These are phyloP conservation scores for Aphanocladium album DNA, from an alignment of 2,329 filamentous ascomycete species.

Conservation along the genomic window DNA sequence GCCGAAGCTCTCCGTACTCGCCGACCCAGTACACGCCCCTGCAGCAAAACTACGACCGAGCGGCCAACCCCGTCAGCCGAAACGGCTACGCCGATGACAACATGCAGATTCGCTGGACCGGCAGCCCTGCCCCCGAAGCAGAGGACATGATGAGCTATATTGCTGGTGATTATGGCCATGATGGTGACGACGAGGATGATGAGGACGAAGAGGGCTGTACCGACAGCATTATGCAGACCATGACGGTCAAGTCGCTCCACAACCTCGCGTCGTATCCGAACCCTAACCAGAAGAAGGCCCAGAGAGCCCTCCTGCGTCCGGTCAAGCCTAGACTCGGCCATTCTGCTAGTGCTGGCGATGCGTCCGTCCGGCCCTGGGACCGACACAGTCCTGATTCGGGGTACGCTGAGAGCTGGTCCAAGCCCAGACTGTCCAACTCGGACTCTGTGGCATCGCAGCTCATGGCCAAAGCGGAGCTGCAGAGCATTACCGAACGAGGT, in stretches of 20 bases:
- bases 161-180: slow-evolving; percentile 14
- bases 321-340: slow-evolving; percentile 19
- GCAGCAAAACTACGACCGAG: slow-evolving; percentile 51
- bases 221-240: slow-evolving; percentile 30
- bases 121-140: neutral
- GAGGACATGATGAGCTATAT: neutral
- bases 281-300: slow-evolving; percentile 48
- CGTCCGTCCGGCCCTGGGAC: neutral
- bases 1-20: slow-evolving; percentile 18
- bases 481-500: neutral
- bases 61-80: slow-evolving; percentile 34
- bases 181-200: slow-evolving; percentile 22
- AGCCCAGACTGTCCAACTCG: slow-evolving; percentile 6
- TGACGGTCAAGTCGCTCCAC: slow-evolving; percentile 44
- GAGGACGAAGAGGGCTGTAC: slow-evolving; percentile 24
- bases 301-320: slow-evolving; percentile 37
- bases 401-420: slow-evolving; percentile 1
- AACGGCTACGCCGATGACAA: neutral
- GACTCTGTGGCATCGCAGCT: slow-evolving; percentile 9
- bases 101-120: neutral
- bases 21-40: slow-evolving; percentile 44
- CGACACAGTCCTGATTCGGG: neutral
- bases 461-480: slow-evolving; percentile 6
- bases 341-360: neutral
- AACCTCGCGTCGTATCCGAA: slow-evolving; percentile 54